Base-by-base conservation (phyloP, 495 filamentous ascomycete genomes). In the Entonaema liquescens region DNA sequence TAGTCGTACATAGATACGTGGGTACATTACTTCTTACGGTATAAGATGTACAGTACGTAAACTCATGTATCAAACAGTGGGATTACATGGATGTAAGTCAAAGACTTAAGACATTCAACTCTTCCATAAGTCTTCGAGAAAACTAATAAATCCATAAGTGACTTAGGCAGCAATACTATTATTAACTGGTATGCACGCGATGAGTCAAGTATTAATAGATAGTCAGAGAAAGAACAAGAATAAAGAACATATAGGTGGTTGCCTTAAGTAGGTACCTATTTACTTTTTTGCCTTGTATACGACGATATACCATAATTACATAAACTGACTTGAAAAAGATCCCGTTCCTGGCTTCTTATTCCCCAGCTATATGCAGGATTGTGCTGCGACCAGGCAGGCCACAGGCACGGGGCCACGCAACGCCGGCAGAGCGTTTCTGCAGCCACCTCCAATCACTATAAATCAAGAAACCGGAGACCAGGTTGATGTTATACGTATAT, bases 371-470 rank as follows among this genome's bases (percentile, higher is more conserved):
- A 59, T 67, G 59, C 69, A 66, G 57, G 52, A 40, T 35, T 66
- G 2, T 9, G 28, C 68, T 67, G 63, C 63, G 55, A 58, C 60
- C 53, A 69, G 55, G 13, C 60, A 62, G 65, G 65, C 70, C 70
- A 73, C 61, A 73, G 70, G 70, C 52, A 59, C 65, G 47, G 65
- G 61, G 70, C 70, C 70, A 73, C 70, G 70, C 70, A 72, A 15
- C 36, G 23, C 17, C 57, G 54, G 38, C 68, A 71, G 60, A 26
- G 36, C 23, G n/a, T 29, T 44, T 47, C 50, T 42, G 49, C 28
- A 58, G 57, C 29, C 25, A 65, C 66, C 70, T 62, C 59, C 70
- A 61, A 59, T 40, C 21, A 38, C 15, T 42, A 59, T 17, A 6
- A 17, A 55, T 47, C 63, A 28, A 54, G 42, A 33, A 56, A 29